Evolutionary conservation across 208 protist genomes (phyloP), one percentile per base, ranked within the genome.

Genomic region (Acanthamoeba polyphaga): DNA sequence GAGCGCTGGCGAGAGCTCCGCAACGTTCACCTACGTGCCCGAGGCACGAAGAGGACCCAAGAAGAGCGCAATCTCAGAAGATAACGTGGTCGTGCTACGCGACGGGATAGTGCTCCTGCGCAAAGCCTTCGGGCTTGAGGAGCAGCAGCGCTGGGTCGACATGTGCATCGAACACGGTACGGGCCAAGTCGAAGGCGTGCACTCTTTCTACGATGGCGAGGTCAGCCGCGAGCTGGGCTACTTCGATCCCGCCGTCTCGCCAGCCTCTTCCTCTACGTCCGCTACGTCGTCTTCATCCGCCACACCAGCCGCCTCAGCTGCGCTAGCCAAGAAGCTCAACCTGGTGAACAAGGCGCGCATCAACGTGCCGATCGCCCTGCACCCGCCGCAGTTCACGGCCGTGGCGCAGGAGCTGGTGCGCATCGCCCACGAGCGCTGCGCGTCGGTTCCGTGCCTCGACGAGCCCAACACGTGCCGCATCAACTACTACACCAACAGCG

Each of bases 381-480:
- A 91, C 38, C 58, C 53, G 55, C 58, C 53, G 15, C 53, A 91
- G 53, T 91, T 72, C 38, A 72, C 62, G 8, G 38, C 62, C 58
- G 43, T 68, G 85, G 85, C 85, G 7, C 53, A 91, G 85, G 85
- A 91, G 55, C 27, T 91, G 29, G 85, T 91, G 32, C 53, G 53
- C 3, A 72, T 72, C 32, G 85, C 85, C n/a, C 53, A 91, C 85
- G 32, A 72, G 32, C 53, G 27, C 27, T 91, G 85, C 85, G 3
- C 53, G 12, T 60, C 55, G 22, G 68, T 91, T n/a, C 85, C 85
- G 8, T 64, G 27, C 53, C 85, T 91, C 22, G 58, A 91, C 38
- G 24, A 91, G n/a, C 85, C 85, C 85, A 91, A 91, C 85, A 72
- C 62, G 27, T 91, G 85, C 62, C 85, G 85, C 6, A 66, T 91